phyloP scores from a whole-genome alignment of 2,329 filamentous ascomycete species.

The Chlorencoelia australis region DNA sequence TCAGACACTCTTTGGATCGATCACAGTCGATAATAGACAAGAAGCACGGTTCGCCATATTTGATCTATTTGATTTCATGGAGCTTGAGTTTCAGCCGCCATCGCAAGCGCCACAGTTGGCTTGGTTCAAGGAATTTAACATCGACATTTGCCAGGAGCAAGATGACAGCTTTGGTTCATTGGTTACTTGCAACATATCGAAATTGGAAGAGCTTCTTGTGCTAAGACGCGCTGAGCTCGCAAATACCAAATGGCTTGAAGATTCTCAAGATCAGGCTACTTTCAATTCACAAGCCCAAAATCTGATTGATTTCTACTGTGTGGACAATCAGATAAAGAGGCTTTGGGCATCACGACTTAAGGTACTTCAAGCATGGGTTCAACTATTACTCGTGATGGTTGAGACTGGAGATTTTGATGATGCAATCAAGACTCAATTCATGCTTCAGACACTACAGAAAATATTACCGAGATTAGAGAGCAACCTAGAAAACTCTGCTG shows the following conservation, averaged over 20 bases:
- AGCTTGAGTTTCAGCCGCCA: conserved; percentile 42
- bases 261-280: conserved; percentile 37
- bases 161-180: conserved; percentile 48
- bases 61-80: conserved; percentile 86
- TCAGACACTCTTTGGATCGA: conserved; percentile 68
- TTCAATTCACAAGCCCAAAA: conserved; percentile 49
- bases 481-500: conserved; percentile 55
- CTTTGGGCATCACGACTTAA: conserved; percentile 44
- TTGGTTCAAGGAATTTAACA: conserved; percentile 56
- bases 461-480: conserved; percentile 80
- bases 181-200: conserved; percentile 55
- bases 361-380: conserved; percentile 74
- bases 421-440: conserved; percentile 62
- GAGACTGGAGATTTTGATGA: conserved; percentile 72
- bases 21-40: conserved; percentile 56
- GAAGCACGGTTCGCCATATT: conserved; percentile 64
- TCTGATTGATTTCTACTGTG: conserved; percentile 51
- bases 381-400: conserved; percentile 73
- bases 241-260: conserved; percentile 37
- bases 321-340: conserved; percentile 52
- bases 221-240: conserved; percentile 56
- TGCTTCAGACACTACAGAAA: conserved; percentile 77
- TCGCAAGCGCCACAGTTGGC: conserved; percentile 45
- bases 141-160: conserved; percentile 53
- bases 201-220: conserved; percentile 63